Base-by-base conservation (phyloP, 2,329 filamentous ascomycete genomes). In the Xylaria sp. region DNA sequence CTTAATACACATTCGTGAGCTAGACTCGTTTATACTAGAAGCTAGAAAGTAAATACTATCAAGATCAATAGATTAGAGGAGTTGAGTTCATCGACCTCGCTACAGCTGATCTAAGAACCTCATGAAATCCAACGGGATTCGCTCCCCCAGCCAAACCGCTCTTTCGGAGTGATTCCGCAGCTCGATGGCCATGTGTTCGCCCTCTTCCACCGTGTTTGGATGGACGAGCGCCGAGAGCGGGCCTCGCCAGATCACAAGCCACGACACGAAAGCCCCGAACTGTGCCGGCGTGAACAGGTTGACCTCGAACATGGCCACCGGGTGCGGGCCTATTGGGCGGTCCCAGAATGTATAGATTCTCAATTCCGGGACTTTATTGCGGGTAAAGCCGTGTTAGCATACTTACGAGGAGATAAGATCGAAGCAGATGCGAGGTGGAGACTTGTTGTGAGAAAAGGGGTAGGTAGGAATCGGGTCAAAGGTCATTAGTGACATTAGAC, bases 261-360 rank as follows among this genome's bases (percentile, higher is more conserved):
- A 97, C 0, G 93, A 87, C 47, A 98, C 82, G 75, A 97, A 97
- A 0, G 94, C 94, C 0, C 94, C 94, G 76, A 97, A 97, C 79
- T 97, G 92, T 2, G 89, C 90, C 0, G 94, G 94, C 0, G 91
- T 93, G 79, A 95, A 93, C 23, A 97, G 54, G 74, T 97, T 97
- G 54, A 97, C 93, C 81, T 98, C 94, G 75, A 97, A 97, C 93
- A 97, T 97, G 61, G 90, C 92, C 0, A 93, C 80, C 0, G 92
- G 90, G 78, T 97, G 94, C 0, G 94, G 94, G 0, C 94, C 94
- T 32, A 97, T 80, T 0, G 94, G 93, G 16, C 82, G 81, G 72
- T 96, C 91, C 87, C 89, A 97, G 72, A 97, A 83, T 16, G 80
- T 84, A 78, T 97, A 97, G 74, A 97, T 91, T 63, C 93, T 87